Evolutionary conservation across 1,284 basidiomycete species (phyloP), one percentile per base, ranked within the genome.

Genomic region (Ceratobasidium sp.): DNA sequence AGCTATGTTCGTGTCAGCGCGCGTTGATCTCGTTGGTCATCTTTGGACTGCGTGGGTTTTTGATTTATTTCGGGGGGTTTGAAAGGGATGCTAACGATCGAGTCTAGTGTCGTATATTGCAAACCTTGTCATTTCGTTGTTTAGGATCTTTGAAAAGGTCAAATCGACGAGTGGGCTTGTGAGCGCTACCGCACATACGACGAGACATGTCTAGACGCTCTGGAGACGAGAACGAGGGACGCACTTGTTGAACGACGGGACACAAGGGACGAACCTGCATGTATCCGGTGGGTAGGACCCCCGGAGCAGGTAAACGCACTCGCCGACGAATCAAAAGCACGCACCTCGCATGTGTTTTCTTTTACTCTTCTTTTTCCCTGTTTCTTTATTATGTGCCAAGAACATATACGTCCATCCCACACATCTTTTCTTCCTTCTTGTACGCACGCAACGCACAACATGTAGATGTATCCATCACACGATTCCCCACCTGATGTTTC

Each of bases 131-230:
- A 93, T 95, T 78, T 91, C 89, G 73, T 84, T 95, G n/a, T 94
- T 89, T 80, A 84, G 93, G 75, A 93, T 95, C 75, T 93, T 95
- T 76, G 90, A 93, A 79, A 94, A 94, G 81, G 91, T 94, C 75
- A 93, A 93, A 80, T 88, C 52, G 52, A 69, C 65, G 52, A 67
- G 64, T 43, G 18, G n/a, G n/a, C n/a, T n/a, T n/a, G 18, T 32
- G 6, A 34, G 48, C 21, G 16, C 50, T 12, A 67, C 64, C 10
- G 52, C 64, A 6, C 50, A 50, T 32, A 67, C 64, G 16, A 50
- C 46, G 41, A 18, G 64, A 21, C 52, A 67, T 67, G 64, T 67
- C 21, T 67, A n/a, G 50, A 36, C n/a, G 43, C 36, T 23, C 9
- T 34, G 21, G 30, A 67, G 50, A 12, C 21, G n/a, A 23, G 1